A percentile compares a stretch with the other conserved stretches of the same genome.
phyloP scores from a whole-genome alignment of 805 yeast species.

The Komagataella pseudopastoris region DNA sequence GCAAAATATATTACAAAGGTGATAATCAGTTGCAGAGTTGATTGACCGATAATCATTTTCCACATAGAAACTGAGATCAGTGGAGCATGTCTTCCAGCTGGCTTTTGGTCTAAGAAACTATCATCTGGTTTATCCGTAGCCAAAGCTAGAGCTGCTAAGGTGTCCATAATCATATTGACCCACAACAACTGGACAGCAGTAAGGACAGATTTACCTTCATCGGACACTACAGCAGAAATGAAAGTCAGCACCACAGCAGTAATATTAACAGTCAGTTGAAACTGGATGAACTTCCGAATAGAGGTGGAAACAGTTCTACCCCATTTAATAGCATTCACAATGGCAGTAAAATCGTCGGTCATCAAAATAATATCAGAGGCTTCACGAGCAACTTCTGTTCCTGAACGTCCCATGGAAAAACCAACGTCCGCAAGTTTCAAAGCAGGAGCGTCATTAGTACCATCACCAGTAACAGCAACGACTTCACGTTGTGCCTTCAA shows the following conservation, averaged over 20 bases:
- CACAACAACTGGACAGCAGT: constrained; percentile 96
- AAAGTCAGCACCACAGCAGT: constrained; percentile 95
- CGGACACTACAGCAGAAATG: constrained; percentile 80
- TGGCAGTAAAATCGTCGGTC: constrained; percentile 88
- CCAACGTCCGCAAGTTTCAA: constrained; percentile 94
- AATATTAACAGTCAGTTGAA: constrained; percentile 89
- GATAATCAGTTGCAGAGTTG: constrained; percentile 60
- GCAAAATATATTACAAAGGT: constrained; percentile 77
- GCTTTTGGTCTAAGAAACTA: constrained; percentile 62
- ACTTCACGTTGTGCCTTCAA: constrained; percentile 75
- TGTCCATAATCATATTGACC: constrained; percentile 98
- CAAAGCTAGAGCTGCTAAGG: constrained; percentile 91
- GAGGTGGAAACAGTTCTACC: constrained; percentile 94
- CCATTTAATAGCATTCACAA: constrained; percentile 96
- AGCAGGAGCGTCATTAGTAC: constrained; percentile 98
- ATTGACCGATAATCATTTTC: constrained; percentile 94
- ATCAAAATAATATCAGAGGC: constrained; percentile 97
- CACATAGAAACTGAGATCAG: constrained; percentile 88
- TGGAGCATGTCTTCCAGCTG: constrained; percentile 69
- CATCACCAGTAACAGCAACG: constrained; percentile 98
- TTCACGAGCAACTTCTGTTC: constrained; percentile 98
- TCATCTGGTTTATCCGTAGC: constrained; percentile 96
- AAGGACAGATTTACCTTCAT: constrained; percentile 71
- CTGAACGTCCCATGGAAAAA: constrained; percentile 95
- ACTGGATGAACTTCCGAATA: constrained; percentile 90